Conservation (phyloP, 768 basidiomycete genomes). For the Strobilomyces dryophilus region DNA sequence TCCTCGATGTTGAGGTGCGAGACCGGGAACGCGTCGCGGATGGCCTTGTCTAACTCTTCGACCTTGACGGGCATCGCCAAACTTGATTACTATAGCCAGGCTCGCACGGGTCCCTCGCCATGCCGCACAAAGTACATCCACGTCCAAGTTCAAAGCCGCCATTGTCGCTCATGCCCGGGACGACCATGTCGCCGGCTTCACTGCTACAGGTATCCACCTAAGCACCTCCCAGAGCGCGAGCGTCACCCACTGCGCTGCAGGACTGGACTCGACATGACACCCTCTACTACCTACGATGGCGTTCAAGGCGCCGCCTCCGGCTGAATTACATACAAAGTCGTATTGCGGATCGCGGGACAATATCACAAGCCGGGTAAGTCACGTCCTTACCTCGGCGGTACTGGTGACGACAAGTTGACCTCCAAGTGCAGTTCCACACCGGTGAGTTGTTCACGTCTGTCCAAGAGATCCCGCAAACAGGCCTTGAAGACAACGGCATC, state of each 20-base stretch:
- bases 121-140: constrained; percentile 7
- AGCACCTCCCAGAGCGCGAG: not conserved
- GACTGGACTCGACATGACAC: constrained; percentile 58
- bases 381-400: not conserved
- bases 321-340: too few species aligned
- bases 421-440: constrained; percentile 77
- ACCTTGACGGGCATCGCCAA: constrained; percentile 51
- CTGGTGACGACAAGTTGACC: not conserved
- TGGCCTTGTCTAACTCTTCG: constrained; percentile 54
- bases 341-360: constrained; percentile 49
- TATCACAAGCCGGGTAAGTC: constrained; percentile 56
- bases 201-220: constrained; percentile 50
- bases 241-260: constrained; percentile 22
- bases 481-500: constrained; percentile 74
- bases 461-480: constrained; percentile 1
- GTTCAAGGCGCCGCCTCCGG: constrained; percentile 38
- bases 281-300: constrained; percentile 25
- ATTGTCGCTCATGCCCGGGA: constrained; percentile 41
- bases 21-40: constrained; percentile 61
- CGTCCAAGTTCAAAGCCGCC: constrained; percentile 35
- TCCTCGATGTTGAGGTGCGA: constrained; percentile 71
- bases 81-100: too few species aligned
- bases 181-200: constrained; percentile 54
- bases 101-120: too few species aligned
- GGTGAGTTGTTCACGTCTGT: constrained; percentile 26